Base-by-base conservation (phyloP, 371 early-diverging fungal species). In the Rhizopus stolonifer region DNA sequence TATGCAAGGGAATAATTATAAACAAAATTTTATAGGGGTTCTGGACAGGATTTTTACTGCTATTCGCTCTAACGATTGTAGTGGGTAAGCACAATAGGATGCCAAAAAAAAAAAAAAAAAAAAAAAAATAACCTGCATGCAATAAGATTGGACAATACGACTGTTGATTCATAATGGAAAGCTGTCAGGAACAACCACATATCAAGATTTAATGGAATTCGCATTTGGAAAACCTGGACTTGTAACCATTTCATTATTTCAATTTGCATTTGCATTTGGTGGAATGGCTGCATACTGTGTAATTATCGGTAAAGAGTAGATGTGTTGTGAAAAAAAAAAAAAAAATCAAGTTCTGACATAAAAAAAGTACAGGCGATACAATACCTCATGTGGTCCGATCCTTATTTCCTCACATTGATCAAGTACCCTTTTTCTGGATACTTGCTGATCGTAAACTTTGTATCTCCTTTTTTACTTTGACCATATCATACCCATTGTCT, bases 261-360 rank as follows among this genome's bases (percentile, higher is more conserved):
- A 89, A 54, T 89, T 90, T 62, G 82, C 80, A 18, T 89, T 91
- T 81, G 89, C 90, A 5, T 89, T 89, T 72, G 91, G 91, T 53
- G 91, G 90, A 24, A 88, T 89, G 89, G 83, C 84, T 34, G 89
- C 91, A 3, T 90, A 86, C 60, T 83, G 86, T 43, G 89, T 90
- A 14, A 88, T 90, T 57, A 82, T 90, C 23, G 87, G 81, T 80
- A 67, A 57, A 64, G 38, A n/a, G 19, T 21, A n/a, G 7, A 9
- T 44, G 25, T 39, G 21, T 21, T 6, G 11, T 6, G 29, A 29
- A 9, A 11, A 29, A 29, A 11, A 15, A 9, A 36, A 36, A 6
- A 44, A 36, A 31, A 42, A 43, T 31, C 44, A 24, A 44, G 29
- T 34, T 19, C 17, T 52, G 11, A 49, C 40, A n/a, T 40, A 56